phyloP scores from a whole-genome alignment of 306 rosid species.

The Crotalaria pallida region DNA sequence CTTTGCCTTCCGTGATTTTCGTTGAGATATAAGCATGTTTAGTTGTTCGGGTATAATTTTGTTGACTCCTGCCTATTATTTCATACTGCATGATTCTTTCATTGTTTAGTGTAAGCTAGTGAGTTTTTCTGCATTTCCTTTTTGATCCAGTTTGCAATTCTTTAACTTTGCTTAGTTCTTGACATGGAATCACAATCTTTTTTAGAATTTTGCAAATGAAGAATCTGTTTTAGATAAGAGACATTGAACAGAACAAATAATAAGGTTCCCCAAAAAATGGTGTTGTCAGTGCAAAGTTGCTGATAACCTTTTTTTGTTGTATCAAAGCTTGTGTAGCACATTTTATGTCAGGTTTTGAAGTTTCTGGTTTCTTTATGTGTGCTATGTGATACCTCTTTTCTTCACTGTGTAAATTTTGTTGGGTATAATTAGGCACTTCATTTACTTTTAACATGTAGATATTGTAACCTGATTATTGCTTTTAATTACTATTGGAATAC shows the following conservation, averaged over 20 bases:
- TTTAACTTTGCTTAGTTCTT: slow-evolving; percentile 1
- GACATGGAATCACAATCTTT: neutral
- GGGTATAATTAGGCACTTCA: too few relatives aligned
- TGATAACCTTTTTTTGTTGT: neutral
- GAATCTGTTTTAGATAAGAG: neutral
- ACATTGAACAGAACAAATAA: neutral
- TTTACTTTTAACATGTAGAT: too few relatives aligned
- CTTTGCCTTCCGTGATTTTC: slow-evolving; percentile 16
- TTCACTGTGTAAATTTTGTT: neutral
- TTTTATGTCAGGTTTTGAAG: neutral
- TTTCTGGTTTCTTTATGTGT: too few relatives aligned
- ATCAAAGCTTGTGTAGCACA: neutral
- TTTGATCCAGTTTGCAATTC: neutral
- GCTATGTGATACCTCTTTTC: neutral
- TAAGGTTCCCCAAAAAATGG: neutral
- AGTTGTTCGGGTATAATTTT: slow-evolving; percentile 11
- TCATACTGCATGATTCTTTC: neutral
- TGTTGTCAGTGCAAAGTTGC: too few relatives aligned
- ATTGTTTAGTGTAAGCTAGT: neutral
- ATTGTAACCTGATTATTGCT: too few relatives aligned
- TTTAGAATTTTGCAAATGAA: neutral
- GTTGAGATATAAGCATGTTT: slow-evolving; percentile 19
- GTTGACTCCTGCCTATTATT: neutral
- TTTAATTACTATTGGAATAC: too few relatives aligned
- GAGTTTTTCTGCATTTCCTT: neutral